phyloP scores from a whole-genome alignment of 768 basidiomycete genomes.

The Auricularia heimuer region DNA sequence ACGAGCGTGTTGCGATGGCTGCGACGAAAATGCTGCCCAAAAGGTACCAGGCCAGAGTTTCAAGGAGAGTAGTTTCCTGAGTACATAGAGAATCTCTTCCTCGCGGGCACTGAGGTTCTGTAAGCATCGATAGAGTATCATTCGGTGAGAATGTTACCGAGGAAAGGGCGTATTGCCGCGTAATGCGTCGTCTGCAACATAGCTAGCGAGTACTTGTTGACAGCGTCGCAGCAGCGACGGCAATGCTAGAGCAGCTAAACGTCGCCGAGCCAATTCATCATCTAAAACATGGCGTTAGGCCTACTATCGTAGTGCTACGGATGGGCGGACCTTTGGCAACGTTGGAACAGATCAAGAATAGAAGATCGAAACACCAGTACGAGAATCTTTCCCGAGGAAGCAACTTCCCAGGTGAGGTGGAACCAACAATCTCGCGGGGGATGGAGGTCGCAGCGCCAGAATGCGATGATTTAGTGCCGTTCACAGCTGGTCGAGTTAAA shows the following conservation, averaged over 20 bases:
- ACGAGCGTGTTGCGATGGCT: slow-evolving; percentile 44
- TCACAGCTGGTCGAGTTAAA: background rate
- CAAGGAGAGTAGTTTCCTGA: slow-evolving; percentile 65
- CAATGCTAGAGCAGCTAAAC: slow-evolving; percentile 65
- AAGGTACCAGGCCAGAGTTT: slow-evolving; percentile 67
- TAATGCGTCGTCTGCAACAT: slow-evolving; percentile 74
- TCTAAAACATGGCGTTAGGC: slow-evolving; percentile 30
- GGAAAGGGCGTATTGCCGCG: slow-evolving; percentile 86
- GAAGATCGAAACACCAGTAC: slow-evolving; percentile 85
- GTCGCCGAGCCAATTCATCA: slow-evolving; percentile 44
- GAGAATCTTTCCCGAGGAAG: slow-evolving; percentile 77
- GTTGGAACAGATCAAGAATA: slow-evolving; percentile 73
- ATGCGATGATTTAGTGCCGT: background rate
- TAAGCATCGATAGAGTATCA: background rate
- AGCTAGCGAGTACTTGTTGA: slow-evolving; percentile 52
- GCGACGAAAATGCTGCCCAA: slow-evolving; percentile 64
- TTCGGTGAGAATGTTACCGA: slow-evolving; percentile 35
- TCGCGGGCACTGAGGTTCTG: slow-evolving; percentile 48
- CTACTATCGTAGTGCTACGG: background rate
- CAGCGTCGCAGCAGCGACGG: slow-evolving; percentile 73
- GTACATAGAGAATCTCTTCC: slow-evolving; percentile 79
- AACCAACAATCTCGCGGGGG: slow-evolving; percentile 33
- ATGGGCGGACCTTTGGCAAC: slow-evolving; percentile 42
- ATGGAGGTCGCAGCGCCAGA: background rate
- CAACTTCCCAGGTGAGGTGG: slow-evolving; percentile 44